These are phyloP conservation scores for Paramarasmius palmivorus DNA, from an alignment of 1,284 basidiomycete genomes.

Conservation along the genomic window DNA sequence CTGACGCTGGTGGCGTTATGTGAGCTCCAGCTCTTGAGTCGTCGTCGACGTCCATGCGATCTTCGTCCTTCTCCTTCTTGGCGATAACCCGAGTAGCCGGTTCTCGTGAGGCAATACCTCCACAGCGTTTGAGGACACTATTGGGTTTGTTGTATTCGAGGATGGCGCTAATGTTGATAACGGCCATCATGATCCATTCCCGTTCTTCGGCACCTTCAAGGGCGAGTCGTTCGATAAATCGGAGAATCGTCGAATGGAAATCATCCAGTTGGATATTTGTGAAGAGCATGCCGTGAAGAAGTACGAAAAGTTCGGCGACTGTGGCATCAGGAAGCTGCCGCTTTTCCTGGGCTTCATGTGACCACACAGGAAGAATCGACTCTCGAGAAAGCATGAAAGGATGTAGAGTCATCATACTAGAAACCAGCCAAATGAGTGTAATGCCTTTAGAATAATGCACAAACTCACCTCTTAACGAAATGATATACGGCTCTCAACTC, in stretches of 20 bases:
- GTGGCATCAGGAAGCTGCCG: conserved; percentile 77
- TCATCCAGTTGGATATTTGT: conserved; percentile 93
- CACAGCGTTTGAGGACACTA: conserved; percentile 67
- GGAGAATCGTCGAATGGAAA: conserved; percentile 78
- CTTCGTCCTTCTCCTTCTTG: conserved; percentile 32
- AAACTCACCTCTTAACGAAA: conserved; percentile 86
- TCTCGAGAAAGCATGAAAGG: conserved; percentile 87
- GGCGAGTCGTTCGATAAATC: conserved; percentile 84
- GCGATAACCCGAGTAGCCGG: conserved; percentile 42
- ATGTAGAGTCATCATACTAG: conserved; percentile 86
- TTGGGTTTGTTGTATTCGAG: conserved; percentile 87
- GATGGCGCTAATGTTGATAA: conserved; percentile 79
- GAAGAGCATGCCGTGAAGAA: conserved; percentile 94
- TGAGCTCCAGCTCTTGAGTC: conserved; percentile 28
- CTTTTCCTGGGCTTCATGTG: conserved; percentile 68
- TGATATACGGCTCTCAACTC: conserved; percentile 91
- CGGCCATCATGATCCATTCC: conserved; percentile 96
- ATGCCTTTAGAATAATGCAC: conserved; percentile 16
- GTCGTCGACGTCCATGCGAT: conserved; percentile 69
- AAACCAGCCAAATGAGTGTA: conserved; percentile 6
- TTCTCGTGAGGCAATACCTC: conserved; percentile 42
- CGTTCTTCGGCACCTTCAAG: conserved; percentile 81
- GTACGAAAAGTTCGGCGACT: conserved; percentile 83
- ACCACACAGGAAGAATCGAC: conserved; percentile 85
- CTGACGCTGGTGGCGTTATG: conserved; percentile 39